Base-by-base conservation (phyloP, 2,329 filamentous ascomycete species). In the Cercospora nicotianae region DNA sequence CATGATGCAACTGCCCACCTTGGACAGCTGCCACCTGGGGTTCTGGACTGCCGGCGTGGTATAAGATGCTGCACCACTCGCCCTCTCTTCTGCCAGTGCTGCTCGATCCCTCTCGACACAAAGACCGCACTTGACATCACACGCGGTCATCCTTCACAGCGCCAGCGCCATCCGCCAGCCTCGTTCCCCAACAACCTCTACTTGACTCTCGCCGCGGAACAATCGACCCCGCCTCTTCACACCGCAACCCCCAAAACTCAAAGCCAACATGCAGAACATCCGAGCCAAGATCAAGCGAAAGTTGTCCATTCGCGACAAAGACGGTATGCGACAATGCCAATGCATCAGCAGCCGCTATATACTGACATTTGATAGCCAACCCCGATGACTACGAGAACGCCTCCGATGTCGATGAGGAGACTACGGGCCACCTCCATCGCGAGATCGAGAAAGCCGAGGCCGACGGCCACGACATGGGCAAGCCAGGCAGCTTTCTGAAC, bases 391-490 rank as follows among this genome's bases (percentile, higher is more conserved):
- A 70, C 63, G 67, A 77, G 39, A 75, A 79, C 48, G 71, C 73
- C 62, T 74, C 77, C 18, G 77, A 79, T 12, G 66, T 79, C 60
- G 78, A 80, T 66, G 78, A 80, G 45, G 78, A 80, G 71, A 78
- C 78, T 18, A 74, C 75, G 51, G 77, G 77, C 53, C 74, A 78
- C 70, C 73, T 78, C n/a, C 74, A 77, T 66, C 72, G 74, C 31
- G 76, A 78, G 64, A 76, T 77, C 65, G 76, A 77, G 45, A 75
- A 77, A 60, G 77, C 77, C 33, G 77, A 79, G 69, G 70, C 67
- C 18, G 72, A 76, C 23, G 73, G 74, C 30, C 72, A 79, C 63
- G 69, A 72, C 9, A 65, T 75, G 20, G 78, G 78, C 68, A 77
- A 75, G 68, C 77, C 77, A 2, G 76, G 76, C 69, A 76, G 69